Percentiles rank a stretch among this genome's conserved stretches.
Conservation (phyloP, 106 monocot genomes). For the Agapanthus africanus region DNA sequence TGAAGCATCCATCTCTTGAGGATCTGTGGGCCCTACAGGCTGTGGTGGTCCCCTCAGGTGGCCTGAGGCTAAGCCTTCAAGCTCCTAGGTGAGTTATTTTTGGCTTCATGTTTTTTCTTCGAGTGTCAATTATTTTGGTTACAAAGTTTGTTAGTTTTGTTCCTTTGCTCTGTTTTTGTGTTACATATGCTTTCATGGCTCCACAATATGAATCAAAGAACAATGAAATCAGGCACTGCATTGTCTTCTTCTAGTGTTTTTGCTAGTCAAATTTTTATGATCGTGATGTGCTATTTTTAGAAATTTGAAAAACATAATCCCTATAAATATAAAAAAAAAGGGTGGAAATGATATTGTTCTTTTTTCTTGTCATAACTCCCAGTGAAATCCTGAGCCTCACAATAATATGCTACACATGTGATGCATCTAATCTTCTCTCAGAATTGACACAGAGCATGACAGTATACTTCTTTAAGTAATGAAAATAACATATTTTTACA, state of each 20-base stretch:
- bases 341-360: background rate
- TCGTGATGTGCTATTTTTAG: background rate
- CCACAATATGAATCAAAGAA: no score
- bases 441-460: background rate
- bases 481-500: no score
- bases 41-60: conserved; percentile 78
- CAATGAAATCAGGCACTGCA: no score
- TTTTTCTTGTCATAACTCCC: background rate
- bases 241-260: no score
- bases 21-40: conserved; percentile 73
- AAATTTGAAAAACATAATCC: background rate
- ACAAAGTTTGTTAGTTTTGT: background rate
- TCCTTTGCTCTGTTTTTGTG: background rate
- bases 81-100: no score
- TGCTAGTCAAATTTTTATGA: no score
- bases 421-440: background rate
- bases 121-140: background rate
- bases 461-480: background rate
- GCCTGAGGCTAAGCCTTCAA: conserved; percentile 73
- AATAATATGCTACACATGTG: no score
- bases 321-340: background rate
- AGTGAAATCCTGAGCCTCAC: no score
- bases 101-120: background rate
- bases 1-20: conserved; percentile 61
- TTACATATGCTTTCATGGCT: no score